Base-by-base conservation (phyloP, 139 green algal genomes). In the Micromonas commoda region DNA sequence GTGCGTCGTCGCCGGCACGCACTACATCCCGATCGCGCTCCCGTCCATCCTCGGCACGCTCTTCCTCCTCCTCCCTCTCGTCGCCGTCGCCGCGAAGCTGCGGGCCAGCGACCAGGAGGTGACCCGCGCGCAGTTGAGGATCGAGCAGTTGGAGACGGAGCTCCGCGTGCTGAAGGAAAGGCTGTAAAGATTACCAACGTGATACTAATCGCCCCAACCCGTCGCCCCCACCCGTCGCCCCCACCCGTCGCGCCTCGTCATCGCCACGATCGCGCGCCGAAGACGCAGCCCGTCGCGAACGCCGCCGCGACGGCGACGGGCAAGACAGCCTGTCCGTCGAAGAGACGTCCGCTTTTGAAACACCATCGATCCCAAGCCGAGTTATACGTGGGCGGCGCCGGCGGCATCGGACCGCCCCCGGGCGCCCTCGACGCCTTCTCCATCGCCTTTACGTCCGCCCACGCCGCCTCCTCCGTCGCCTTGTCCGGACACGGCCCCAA, bases 21-120 rank as follows among this genome's bases (percentile, higher is more conserved):
- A 64, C 19, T 76, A 76, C 69, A 63, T 63, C 24, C 69, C 69
- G 3, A 76, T 76, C 51, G 69, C 23, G 23, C 33, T 63, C 5
- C 69, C 69, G 51, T 64, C 32, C 24, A 63, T 76, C 32, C 3
- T 76, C 4, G 69, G 33, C 23, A 51, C 69, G 23, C 4, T 76
- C 9, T 64, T 76, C 51, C 24, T 76, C 9, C 34, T 76, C 69
- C 34, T 19, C 24, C 69, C 69, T 24, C 24, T 76, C 32, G 32
- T 71, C 4, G n/a, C 13, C 4, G 26, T 39, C 13, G 4, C 16
- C 21, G 23, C 26, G 3, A 39, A 71, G 64, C 26, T 39, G 4
- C 64, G 26, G 5, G 64, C n/a, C 26, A 3, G 19, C n/a, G 61
- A 68, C 4, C 31, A 68, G 19, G 19, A 68, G 61, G 32, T 68